Conservation (phyloP, 2,329 filamentous ascomycete species). For the Kalmusia sp. region DNA sequence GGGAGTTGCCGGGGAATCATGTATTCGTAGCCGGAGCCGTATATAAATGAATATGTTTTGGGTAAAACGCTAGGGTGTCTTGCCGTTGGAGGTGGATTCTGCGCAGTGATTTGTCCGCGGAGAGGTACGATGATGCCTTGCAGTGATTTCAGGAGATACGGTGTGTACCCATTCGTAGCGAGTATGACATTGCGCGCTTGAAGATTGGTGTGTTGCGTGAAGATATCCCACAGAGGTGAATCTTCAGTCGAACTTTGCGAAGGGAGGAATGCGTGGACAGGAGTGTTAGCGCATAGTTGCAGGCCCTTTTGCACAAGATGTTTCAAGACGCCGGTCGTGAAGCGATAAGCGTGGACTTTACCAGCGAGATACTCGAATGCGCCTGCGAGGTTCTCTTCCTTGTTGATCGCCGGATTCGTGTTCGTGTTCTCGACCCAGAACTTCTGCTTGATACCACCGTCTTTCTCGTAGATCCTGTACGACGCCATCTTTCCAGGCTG, state of each 20-base stretch:
- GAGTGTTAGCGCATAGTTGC: constrained; percentile 35
- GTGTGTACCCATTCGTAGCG: constrained; percentile 47
- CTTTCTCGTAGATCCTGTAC: constrained; percentile 31
- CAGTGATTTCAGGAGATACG: constrained; percentile 38
- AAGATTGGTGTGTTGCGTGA: constrained; percentile 27
- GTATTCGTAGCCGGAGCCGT: constrained; percentile 69
- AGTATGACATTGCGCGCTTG: constrained; percentile 28
- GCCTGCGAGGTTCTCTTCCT: constrained; percentile 30
- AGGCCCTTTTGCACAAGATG: constrained; percentile 35
- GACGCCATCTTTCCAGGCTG: constrained; percentile 32
- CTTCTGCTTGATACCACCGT: constrained; percentile 16
- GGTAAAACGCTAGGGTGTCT: constrained; percentile 49
- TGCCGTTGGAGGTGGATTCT: constrained; percentile 44
- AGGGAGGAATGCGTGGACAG: constrained; percentile 28
- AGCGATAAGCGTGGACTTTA: constrained; percentile 40
- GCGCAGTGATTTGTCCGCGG: constrained; percentile 49
- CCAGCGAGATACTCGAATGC: constrained; percentile 43
- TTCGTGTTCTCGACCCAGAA: constrained; percentile 30
- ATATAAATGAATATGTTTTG: constrained; percentile 68
- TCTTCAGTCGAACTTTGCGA: not conserved
- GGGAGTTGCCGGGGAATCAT: constrained; percentile 63
- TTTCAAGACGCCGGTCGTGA: constrained; percentile 34
- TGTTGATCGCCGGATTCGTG: constrained; percentile 18
- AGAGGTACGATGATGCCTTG: constrained; percentile 52
- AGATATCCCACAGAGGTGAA: constrained; percentile 13